Evolutionary conservation across 2,329 filamentous ascomycete species (phyloP).

Genomic region (Cladosporium sphaerospermum): DNA sequence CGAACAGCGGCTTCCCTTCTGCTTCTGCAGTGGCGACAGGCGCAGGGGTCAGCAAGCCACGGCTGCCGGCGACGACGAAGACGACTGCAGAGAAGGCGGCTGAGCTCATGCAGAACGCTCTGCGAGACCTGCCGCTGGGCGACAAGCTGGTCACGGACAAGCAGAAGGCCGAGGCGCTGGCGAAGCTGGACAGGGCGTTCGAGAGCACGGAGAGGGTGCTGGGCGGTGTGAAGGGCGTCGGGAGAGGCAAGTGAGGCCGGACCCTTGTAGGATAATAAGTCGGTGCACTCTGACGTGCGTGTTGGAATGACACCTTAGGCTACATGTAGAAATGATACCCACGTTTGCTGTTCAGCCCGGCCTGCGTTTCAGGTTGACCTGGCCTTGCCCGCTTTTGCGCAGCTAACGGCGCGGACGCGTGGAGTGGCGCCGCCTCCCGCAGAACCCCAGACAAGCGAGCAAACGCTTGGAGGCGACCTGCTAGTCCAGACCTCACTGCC

Average conservation of each 20-base stretch:
- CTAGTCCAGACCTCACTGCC: too few relatives aligned
- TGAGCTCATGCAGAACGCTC: constrained; percentile 42
- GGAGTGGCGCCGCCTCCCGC: too few relatives aligned
- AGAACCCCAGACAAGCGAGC: too few relatives aligned
- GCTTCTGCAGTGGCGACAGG: constrained; percentile 9
- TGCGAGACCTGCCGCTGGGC: constrained; percentile 39
- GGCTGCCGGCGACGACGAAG: constrained; percentile 18
- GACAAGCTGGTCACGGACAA: constrained; percentile 34
- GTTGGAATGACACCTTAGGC: neutral
- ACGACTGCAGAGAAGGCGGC: constrained; percentile 37
- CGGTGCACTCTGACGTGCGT: neutral
- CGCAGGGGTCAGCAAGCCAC: constrained; percentile 5
- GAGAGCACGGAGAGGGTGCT: constrained; percentile 24
- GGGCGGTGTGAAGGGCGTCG: constrained; percentile 11
- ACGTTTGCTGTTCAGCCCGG: neutral
- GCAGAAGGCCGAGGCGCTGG: constrained; percentile 39
- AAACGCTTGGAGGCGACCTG: too few relatives aligned
- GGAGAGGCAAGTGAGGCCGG: constrained; percentile 4
- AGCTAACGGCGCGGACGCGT: too few relatives aligned
- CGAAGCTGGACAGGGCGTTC: constrained; percentile 39
- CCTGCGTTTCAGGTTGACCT: neutral
- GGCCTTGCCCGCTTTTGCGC: too few relatives aligned
- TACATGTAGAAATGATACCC: too few relatives aligned
- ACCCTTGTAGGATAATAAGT: neutral
- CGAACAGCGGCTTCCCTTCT: constrained; percentile 3